A percentile compares a stretch with the other conserved stretches of the same genome.
Conservation (phyloP, 805 yeast species). For the Barnettozyma californica region DNA sequence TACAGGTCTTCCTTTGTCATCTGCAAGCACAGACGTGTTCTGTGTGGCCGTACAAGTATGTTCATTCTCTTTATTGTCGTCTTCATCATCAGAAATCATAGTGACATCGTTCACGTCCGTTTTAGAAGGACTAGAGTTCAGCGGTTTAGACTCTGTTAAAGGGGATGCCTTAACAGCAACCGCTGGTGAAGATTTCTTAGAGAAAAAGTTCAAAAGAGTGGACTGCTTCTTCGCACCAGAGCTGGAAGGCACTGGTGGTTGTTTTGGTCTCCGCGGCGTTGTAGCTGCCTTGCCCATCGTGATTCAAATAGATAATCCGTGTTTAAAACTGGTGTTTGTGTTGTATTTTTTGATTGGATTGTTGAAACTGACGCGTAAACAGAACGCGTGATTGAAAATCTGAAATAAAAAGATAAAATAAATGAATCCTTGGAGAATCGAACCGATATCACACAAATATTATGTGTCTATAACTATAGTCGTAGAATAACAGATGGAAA, state of each 20-base stretch:
- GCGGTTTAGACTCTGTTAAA: neutral
- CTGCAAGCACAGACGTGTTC: neutral
- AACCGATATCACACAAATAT: neutral
- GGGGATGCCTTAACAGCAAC: neutral
- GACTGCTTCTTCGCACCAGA: conserved; percentile 1
- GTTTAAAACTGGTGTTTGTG: neutral
- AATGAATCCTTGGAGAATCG: neutral
- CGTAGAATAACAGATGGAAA: too few species aligned
- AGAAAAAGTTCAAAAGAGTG: neutral
- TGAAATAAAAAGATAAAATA: neutral
- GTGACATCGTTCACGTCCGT: conserved; percentile 1
- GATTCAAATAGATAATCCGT: too few species aligned
- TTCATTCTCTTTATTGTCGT: conserved; percentile 4
- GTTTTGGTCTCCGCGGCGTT: neutral
- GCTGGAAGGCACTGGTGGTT: neutral
- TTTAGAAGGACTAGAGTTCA: conserved; percentile 5
- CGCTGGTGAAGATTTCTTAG: conserved; percentile 7
- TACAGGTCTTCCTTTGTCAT: neutral
- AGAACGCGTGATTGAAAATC: neutral
- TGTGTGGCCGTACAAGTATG: neutral
- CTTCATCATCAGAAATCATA: conserved; percentile 7
- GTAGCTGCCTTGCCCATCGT: neutral
- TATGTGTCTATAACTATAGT: too few species aligned
- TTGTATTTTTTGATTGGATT: neutral
- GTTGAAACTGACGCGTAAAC: conserved; percentile 1